phyloP scores from a whole-genome alignment of 225 moss, liverwort and hornwort genomes.

The Pseudisothecium myosuroides region DNA sequence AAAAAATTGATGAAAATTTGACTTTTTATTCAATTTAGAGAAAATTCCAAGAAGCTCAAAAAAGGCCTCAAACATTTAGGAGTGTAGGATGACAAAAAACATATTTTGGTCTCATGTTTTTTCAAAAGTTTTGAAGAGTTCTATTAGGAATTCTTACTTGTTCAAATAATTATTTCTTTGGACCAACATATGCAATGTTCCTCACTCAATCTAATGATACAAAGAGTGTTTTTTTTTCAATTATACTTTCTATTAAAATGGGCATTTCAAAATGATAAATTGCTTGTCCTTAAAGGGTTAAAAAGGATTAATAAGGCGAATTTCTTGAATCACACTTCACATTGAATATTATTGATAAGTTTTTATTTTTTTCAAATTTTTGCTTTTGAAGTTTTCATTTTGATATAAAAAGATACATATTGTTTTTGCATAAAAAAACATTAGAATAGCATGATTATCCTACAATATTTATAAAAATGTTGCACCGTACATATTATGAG shows the following conservation, averaged over 20 bases:
- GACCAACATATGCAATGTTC: not conserved
- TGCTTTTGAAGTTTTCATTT: not conserved
- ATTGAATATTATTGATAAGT: not conserved
- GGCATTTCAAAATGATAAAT: not conserved
- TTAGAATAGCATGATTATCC: not conserved
- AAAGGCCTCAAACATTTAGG: not conserved
- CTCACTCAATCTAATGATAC: not conserved
- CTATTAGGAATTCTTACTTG: not conserved
- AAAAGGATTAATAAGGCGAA: accelerated
- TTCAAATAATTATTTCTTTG: not conserved
- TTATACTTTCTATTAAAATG: not conserved
- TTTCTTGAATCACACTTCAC: not conserved
- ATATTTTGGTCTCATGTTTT: not conserved
- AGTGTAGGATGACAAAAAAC: accelerated
- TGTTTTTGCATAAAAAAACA: not conserved
- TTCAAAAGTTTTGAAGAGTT: not conserved
- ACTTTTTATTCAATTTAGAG: not conserved
- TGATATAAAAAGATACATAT: no score
- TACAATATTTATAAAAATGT: not conserved
- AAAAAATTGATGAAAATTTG: accelerated
- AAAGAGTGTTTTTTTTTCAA: not conserved
- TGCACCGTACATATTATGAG: not conserved
- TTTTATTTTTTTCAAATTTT: not conserved
- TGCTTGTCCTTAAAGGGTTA: accelerated
- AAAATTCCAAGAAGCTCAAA: not conserved